Base-by-base conservation (phyloP, 164 flowering plant species). In the Dillenia turbinata region DNA sequence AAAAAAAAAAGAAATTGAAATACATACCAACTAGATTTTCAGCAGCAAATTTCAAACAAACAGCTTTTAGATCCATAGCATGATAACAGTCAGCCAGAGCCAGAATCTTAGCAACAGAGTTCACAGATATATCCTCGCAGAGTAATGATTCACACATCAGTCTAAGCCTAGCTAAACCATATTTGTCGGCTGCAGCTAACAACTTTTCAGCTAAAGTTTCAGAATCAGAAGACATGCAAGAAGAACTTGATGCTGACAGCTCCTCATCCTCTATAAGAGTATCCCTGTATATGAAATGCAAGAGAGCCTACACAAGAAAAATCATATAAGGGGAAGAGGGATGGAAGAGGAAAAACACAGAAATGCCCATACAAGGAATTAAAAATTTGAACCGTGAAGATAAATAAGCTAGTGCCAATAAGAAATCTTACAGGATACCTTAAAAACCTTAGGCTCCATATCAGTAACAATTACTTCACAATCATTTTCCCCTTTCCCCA, bases 271-370 rank as follows among this genome's bases (percentile, higher is more conserved):
- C 90, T 8, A 71, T 60, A 52, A 93, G 83, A 53, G 77, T 61
- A 71, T 93, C 98, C 72, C 74, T 75, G 77, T 93, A 93, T 52
- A 93, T 82, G 53, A 83, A 93, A 61, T 91, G 89, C 65, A 93
- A 80, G 79, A 93, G 74, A 40, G 98, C 98, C 98, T 93, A 80
- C 55, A 33, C 54, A 66, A 60, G 15, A 54, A 12, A 67, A 43
- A 67, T 26, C 14, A 57, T 43, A 33, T 4, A 33, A 33, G 6
- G 47, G 47, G 19, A 65, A 47, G 10, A 62, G 44, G 15, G 51
- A 45, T 44, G 19, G 51, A 26, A 44, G 26, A 46, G n/a, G 47
- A 53, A 62, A 11, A 57, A 12, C 56, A 16, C 17, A 46, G 49
- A 46, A 43, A 33, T 57, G 26, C 13, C 40, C 40, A 33, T 33